phyloP scores from a whole-genome alignment of 2,329 filamentous ascomycete genomes.

The Fonsecaea erecta region DNA sequence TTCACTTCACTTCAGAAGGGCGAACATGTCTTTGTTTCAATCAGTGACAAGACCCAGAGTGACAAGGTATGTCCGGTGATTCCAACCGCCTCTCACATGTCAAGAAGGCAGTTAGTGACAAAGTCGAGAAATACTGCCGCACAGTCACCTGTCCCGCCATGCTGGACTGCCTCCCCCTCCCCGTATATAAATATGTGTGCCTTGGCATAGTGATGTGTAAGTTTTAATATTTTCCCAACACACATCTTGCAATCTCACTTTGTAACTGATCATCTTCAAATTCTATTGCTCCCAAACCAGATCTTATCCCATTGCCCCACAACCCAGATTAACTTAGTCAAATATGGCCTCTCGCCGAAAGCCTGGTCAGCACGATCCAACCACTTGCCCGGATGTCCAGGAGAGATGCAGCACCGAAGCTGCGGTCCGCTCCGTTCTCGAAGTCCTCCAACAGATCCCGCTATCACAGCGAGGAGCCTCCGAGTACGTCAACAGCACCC shows the following conservation, averaged over 20 bases:
- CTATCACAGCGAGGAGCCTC: conserved; percentile 13
- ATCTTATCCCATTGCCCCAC: background rate
- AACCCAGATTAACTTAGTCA: background rate
- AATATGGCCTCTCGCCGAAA: background rate
- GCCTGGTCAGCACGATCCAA: conserved; percentile 6
- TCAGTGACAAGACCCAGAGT: background rate
- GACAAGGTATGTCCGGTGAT: background rate
- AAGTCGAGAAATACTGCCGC: conserved; percentile 5
- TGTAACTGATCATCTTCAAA: conserved; percentile 23
- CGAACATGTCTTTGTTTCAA: background rate
- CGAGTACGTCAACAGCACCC: conserved; percentile 1
- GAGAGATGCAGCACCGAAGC: background rate
- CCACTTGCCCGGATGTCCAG: conserved; percentile 10
- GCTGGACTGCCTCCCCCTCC: background rate
- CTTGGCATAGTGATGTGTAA: conserved; percentile 7
- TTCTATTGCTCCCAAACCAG: background rate
- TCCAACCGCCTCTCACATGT: background rate
- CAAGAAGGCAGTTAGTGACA: conserved; percentile 11
- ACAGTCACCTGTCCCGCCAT: conserved; percentile 3
- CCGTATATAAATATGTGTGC: conserved; percentile 12
- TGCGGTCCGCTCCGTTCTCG: background rate
- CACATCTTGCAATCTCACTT: conserved; percentile 1
- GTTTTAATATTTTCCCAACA: background rate
- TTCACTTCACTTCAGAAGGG: background rate
- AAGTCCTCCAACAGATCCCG: background rate